phyloP scores from a whole-genome alignment of 106 monocot species.

The Platanthera zijinensis region DNA sequence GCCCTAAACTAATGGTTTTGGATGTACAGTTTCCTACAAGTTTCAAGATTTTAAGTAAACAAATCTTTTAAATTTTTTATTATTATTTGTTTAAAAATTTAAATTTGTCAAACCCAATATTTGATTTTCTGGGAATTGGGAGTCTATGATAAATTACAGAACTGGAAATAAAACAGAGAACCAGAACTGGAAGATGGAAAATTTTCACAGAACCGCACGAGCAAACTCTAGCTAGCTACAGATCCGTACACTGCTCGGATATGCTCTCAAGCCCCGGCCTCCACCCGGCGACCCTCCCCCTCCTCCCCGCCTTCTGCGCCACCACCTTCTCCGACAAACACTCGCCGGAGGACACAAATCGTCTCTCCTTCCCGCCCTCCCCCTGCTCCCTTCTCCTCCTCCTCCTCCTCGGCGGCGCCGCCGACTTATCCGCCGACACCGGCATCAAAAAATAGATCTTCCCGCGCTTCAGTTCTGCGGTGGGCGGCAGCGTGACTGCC shows the following conservation, averaged over 20 bases:
- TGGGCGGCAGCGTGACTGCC: conserved; percentile 48
- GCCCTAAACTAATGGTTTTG: too few species aligned
- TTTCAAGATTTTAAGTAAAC: too few species aligned
- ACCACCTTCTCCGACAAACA: conserved; percentile 48
- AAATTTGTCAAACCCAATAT: too few species aligned
- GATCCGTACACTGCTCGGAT: conserved; percentile 30
- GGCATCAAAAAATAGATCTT: conserved; percentile 91
- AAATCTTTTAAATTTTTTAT: too few species aligned
- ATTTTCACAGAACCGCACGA: too few species aligned
- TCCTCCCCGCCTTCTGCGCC: conserved; percentile 38
- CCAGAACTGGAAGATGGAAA: not conserved
- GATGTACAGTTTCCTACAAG: too few species aligned
- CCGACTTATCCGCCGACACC: conserved; percentile 10
- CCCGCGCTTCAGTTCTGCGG: conserved; percentile 72
- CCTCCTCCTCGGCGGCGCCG: conserved; percentile 1
- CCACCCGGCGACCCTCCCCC: conserved; percentile 71
- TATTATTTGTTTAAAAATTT: too few species aligned
- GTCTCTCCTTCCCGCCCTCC: conserved; percentile 34
- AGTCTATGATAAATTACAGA: too few species aligned
- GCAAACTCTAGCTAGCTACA: not conserved
- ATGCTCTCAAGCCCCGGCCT: conserved; percentile 84
- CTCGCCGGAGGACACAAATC: conserved; percentile 40
- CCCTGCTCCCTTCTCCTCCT: conserved; percentile 20
- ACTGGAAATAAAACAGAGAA: not conserved
- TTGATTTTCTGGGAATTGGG: too few species aligned